These are phyloP conservation scores for Nakazawaea ernobii DNA, from an alignment of 805 yeast species.

Conservation along the genomic window DNA sequence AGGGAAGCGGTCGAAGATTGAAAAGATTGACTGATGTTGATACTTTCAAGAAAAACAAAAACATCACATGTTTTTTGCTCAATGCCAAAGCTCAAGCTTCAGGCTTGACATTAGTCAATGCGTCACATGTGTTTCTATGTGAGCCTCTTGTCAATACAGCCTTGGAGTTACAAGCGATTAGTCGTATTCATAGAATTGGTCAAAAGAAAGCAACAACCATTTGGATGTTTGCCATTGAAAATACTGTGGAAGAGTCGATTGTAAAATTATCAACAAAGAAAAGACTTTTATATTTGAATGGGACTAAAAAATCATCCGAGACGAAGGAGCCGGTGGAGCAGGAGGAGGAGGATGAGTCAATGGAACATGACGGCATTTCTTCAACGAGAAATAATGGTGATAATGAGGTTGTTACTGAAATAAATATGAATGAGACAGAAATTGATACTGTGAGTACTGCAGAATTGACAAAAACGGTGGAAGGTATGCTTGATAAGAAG, in stretches of 20 bases:
- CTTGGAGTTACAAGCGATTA: slow-evolving; percentile 85
- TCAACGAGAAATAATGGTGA: slow-evolving; percentile 3
- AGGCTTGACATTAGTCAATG: slow-evolving; percentile 86
- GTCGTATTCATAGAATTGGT: slow-evolving; percentile 90
- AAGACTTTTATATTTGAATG: slow-evolving; percentile 38
- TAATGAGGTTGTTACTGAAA: slow-evolving; percentile 12
- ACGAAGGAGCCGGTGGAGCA: too few species aligned
- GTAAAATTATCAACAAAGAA: slow-evolving; percentile 60
- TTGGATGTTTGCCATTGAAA: slow-evolving; percentile 84
- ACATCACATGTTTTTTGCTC: slow-evolving; percentile 76
- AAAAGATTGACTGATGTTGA: slow-evolving; percentile 36
- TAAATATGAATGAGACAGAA: slow-evolving; percentile 18
- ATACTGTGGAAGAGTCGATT: slow-evolving; percentile 87
- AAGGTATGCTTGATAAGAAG: slow-evolving; percentile 39
- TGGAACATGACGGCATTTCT: too few species aligned
- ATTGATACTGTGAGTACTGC: slow-evolving; percentile 46
- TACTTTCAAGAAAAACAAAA: slow-evolving; percentile 51
- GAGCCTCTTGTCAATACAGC: slow-evolving; percentile 90
- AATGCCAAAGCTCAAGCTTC: slow-evolving; percentile 86
- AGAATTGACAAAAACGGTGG: slow-evolving; percentile 47
- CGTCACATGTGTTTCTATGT: slow-evolving; percentile 85
- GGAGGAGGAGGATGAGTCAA: too few species aligned
- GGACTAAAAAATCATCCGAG: slow-evolving; percentile 16
- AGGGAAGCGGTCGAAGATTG: slow-evolving; percentile 25
- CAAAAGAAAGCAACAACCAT: slow-evolving; percentile 77